Evolutionary conservation across 768 basidiomycete species (phyloP).

Genomic region (Termitomyces bulborhizus): DNA sequence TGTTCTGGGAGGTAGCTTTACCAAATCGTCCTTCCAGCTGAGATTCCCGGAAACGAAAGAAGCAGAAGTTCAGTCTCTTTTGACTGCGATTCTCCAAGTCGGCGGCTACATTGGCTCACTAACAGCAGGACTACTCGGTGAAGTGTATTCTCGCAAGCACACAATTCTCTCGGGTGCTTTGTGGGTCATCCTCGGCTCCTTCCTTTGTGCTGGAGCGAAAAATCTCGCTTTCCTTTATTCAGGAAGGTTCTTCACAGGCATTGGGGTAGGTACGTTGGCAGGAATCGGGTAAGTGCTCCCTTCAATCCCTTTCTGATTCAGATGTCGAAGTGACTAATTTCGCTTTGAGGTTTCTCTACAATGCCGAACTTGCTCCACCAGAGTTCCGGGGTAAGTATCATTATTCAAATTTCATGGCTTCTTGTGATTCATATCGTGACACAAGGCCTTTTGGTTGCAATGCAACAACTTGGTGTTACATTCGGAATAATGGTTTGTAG

Average conservation of each 20-base stretch:
- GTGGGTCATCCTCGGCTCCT: constrained; percentile 13
- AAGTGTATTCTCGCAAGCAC: constrained; percentile 14
- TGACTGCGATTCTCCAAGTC: constrained; percentile 14
- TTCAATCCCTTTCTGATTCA: neutral
- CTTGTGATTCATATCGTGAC: neutral
- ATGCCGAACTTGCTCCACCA: constrained; percentile 14
- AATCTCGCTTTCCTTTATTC: constrained; percentile 12
- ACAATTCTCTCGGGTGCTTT: constrained; percentile 13
- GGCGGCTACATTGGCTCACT: constrained; percentile 13
- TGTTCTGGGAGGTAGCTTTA: constrained; percentile 13
- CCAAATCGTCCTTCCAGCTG: constrained; percentile 8
- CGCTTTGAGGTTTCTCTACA: constrained; percentile 7
- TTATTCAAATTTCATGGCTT: neutral
- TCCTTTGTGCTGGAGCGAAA: constrained; percentile 12
- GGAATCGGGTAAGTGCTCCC: constrained; percentile 8
- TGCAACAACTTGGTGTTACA: constrained; percentile 15
- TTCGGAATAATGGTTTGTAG: constrained; percentile 11
- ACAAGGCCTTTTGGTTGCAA: constrained; percentile 12
- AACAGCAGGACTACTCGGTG: constrained; percentile 11
- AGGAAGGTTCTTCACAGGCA: constrained; percentile 13
- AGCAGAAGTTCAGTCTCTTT: constrained; percentile 11
- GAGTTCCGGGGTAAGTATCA: constrained; percentile 9
- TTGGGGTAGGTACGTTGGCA: constrained; percentile 12
- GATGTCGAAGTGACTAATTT: neutral
- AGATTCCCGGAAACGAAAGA: constrained; percentile 11